Evolutionary conservation across 75 land plant species (phyloP), one percentile per base, ranked within the genome.

Genomic region (Larix kaempferi): DNA sequence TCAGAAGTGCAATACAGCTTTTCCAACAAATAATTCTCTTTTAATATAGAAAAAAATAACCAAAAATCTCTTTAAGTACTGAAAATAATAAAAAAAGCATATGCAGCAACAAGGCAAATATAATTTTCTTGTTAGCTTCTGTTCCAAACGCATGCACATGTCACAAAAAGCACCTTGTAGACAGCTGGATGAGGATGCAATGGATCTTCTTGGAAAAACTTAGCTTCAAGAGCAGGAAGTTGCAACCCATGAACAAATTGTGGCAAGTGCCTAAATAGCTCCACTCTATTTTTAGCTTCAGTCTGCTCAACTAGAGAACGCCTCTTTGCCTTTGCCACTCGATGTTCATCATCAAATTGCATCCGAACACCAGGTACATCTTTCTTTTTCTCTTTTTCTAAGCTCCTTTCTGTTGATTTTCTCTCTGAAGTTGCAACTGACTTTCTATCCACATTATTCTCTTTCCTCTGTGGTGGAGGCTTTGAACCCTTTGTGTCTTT

Each of bases 331-430:
- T 97, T 97, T 55, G 94, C 98, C 55, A 97, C 99, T 21, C 89
- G 74, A 39, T 77, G 83, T 57, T 81, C 81, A 73, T 97, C 99
- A 88, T 97, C 99, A 88, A 95, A 97, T 74, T 97, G 99, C 95
- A 97, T 88, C 6, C 99, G 87, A 26, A 94, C 95, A 76, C 87
- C 94, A 27, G 95, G 99, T n/a, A 87, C 89, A 71, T 97, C 99
- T 82, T 92, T 97, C 87, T 92, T 92, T 78, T 91, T 91, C 49
- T 94, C 99, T 79, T 92, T 94, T 71, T 95, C 96, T 15, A 79
- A 58, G 76, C 64, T 76, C 14, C 89, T 88, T 27, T 94, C 97
- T 26, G 72, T 56, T 41, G 76, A 82, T 76, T 80, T 92, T 77
- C 85, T 92, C 25, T 95, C 95, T 71, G 85, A 77, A 27, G 81